Conservation (phyloP, 768 basidiomycete genomes). For the Peribolospora baueri region DNA sequence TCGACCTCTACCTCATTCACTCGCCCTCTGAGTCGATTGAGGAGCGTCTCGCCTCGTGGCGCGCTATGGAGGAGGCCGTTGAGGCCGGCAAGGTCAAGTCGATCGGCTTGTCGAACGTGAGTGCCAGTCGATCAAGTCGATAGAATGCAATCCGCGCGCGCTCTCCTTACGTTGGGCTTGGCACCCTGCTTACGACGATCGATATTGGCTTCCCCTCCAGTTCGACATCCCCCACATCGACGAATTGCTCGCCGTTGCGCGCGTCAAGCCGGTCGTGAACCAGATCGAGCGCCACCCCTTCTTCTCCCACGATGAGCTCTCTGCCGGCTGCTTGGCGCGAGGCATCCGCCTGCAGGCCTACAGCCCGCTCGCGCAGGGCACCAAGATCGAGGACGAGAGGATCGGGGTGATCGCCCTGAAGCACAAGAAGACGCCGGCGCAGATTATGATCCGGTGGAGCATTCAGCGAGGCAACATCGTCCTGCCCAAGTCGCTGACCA, state of each 20-base stretch:
- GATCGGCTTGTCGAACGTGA: slow-evolving; percentile 22
- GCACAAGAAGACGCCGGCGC: slow-evolving; percentile 20
- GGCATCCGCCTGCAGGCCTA: slow-evolving; percentile 15
- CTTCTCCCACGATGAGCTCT: neutral
- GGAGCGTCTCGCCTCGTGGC: slow-evolving; percentile 18
- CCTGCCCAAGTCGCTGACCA: slow-evolving; percentile 56
- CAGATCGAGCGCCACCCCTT: slow-evolving; percentile 24
- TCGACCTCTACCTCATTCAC: slow-evolving; percentile 45
- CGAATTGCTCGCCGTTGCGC: slow-evolving; percentile 7
- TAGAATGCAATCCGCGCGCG: too few relatives aligned
- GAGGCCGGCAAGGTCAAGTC: slow-evolving; percentile 23
- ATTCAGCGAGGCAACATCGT: slow-evolving; percentile 20
- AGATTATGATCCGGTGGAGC: slow-evolving; percentile 26
- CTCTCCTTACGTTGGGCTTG: too few relatives aligned
- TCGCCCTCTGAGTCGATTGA: neutral
- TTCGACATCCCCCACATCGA: slow-evolving; percentile 19
- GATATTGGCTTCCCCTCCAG: too few relatives aligned
- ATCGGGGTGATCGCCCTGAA: slow-evolving; percentile 3
- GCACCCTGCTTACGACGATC: too few relatives aligned
- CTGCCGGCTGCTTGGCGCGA: neutral
- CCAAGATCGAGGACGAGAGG: slow-evolving; percentile 15
- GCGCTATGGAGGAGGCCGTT: slow-evolving; percentile 35
- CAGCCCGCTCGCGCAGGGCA: slow-evolving; percentile 15
- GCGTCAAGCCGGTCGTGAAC: neutral
- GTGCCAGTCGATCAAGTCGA: too few relatives aligned